Base-by-base conservation (phyloP, 192 early-diverging fungal genomes). In the Phycomyces nitens region DNA sequence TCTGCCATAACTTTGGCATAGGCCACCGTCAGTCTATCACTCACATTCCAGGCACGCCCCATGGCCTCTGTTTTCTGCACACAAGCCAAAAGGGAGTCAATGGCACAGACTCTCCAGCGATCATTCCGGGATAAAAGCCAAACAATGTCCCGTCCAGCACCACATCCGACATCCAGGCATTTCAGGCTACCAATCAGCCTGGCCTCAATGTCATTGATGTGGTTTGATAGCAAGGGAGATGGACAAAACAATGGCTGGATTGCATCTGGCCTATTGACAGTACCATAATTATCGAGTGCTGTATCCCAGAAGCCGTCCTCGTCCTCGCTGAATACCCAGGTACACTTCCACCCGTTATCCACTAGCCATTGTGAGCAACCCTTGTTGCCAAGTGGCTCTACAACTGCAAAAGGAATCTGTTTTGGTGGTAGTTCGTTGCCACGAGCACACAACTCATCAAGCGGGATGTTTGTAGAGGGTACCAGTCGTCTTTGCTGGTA, bases 91-190 rank as follows among this genome's bases (percentile, higher is more conserved):
- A 58, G 44, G 0, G 57, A 38, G 49, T 79, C 77, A 7, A 79
- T 38, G 16, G 63, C 74, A 6, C 66, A 66, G 10, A 40, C 68
- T 27, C 34, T 40, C 77, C 77, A 77, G 47, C 54, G 64, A 15
- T 57, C 23, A 16, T 59, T 64, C 12, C 60, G 62, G 3, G 58
- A 21, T 44, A 72, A 56, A 6, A 79, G 24, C 77, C 77, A 79
- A 0, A 44, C 51, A 12, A 58, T 7, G 64, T 79, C 77, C 12
- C 77, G 49, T 9, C 77, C 77, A 18, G 66, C 65, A 15, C 77
- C 77, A 54, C 77, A 79, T 0, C 74, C 77, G 40, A 79, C 24
- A 62, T 79, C 77, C 5, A 79, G 56, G 22, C 69, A 75, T 6
- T 65, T 22, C 3, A 47, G 29, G 51, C 16, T 3, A 5, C 7